phyloP scores from a whole-genome alignment of 2,329 filamentous ascomycete species.

The Fusarium luffae region DNA sequence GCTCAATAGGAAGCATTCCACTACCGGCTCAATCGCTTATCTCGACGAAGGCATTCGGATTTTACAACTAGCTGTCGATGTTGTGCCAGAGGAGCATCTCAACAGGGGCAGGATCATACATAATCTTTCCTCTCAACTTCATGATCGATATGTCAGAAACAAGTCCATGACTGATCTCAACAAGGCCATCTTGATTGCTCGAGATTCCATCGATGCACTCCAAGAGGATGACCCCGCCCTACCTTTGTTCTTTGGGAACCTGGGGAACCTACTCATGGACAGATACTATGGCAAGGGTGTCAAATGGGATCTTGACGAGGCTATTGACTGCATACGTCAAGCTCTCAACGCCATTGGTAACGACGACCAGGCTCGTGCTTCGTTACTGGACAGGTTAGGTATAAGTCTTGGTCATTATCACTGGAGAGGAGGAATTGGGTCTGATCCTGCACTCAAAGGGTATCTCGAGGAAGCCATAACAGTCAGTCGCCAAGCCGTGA shows the following conservation, averaged over 20 bases:
- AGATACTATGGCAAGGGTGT: neutral
- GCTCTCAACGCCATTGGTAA: neutral
- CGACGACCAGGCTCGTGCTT: neutral
- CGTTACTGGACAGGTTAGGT: neutral
- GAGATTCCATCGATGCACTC: neutral
- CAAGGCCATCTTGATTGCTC: neutral
- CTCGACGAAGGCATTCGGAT: neutral
- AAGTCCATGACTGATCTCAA: neutral
- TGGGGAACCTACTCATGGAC: neutral
- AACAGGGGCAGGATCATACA: neutral
- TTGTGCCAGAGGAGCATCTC: neutral
- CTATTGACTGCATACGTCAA: neutral
- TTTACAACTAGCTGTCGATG: neutral
- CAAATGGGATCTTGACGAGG: neutral
- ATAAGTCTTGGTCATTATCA: neutral
- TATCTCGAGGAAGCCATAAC: neutral
- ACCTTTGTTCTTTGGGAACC: neutral
- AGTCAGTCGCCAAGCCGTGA: neutral
- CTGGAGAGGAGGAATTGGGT: neutral
- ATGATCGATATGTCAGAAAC: neutral
- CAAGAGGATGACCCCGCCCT: neutral
- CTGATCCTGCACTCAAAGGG: neutral
- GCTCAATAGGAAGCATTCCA: neutral
- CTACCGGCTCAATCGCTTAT: neutral
- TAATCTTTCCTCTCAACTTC: neutral